phyloP scores from a whole-genome alignment of 306 rosid genomes.

The Gastrolobium bilobum region DNA sequence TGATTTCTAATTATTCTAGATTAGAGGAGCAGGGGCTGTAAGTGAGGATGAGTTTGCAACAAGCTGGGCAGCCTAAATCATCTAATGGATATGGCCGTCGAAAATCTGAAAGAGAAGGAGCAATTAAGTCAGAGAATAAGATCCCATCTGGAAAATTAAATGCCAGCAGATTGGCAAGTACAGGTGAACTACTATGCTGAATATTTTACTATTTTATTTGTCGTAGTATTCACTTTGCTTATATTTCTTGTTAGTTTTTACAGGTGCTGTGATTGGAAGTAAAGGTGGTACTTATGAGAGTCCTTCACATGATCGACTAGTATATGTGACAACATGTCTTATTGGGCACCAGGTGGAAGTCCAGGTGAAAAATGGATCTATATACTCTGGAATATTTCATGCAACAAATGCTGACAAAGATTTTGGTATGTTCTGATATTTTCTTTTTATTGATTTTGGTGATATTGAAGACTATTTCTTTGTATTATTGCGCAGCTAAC shows the following conservation, averaged over 20 bases:
- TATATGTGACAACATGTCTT: slow-evolving; percentile 71
- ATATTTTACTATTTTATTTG: slow-evolving; percentile 27
- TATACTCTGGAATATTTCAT: slow-evolving; percentile 92
- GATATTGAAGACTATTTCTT: slow-evolving; percentile 12
- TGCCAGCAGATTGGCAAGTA: slow-evolving; percentile 62
- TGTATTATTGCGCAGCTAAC: slow-evolving; percentile 31
- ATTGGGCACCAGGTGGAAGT: slow-evolving; percentile 91
- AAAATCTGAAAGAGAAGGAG: slow-evolving; percentile 78
- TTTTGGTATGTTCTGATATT: slow-evolving; percentile 66
- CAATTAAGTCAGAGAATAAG: slow-evolving; percentile 68
- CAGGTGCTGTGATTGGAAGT: slow-evolving; percentile 63
- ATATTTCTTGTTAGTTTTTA: slow-evolving; percentile 45
- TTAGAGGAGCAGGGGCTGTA: slow-evolving; percentile 58
- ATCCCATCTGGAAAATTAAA: slow-evolving; percentile 69
- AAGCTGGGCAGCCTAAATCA: slow-evolving; percentile 63
- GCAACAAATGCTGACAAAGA: slow-evolving; percentile 79
- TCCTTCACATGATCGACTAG: slow-evolving; percentile 79
- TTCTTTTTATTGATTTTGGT: slow-evolving; percentile 35
- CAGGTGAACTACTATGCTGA: slow-evolving; percentile 56
- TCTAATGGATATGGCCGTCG: slow-evolving; percentile 89
- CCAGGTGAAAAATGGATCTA: slow-evolving; percentile 84
- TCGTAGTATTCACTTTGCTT: slow-evolving; percentile 24
- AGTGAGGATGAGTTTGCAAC: slow-evolving; percentile 82
- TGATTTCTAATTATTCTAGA: slow-evolving; percentile 47
- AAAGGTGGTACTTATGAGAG: slow-evolving; percentile 67